These are phyloP conservation scores for Podila verticillata DNA, from an alignment of 192 early-diverging fungal species.

Conservation along the genomic window DNA sequence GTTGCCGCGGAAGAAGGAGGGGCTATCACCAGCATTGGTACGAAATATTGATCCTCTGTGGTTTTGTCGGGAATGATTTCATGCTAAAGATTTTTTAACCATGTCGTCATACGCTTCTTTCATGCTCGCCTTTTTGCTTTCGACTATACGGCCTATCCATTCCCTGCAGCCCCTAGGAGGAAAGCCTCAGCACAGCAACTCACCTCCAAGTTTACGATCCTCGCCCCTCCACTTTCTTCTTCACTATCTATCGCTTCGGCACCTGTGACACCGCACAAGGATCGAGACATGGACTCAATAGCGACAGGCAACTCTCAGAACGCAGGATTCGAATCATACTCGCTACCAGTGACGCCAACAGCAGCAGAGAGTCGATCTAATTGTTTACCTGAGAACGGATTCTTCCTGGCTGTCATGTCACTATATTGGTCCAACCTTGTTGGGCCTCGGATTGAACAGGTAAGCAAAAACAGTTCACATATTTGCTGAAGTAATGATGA, in stretches of 20 bases:
- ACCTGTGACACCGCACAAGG: conserved; percentile 32
- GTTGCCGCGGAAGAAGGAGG: conserved; percentile 41
- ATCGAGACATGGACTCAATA: conserved; percentile 21
- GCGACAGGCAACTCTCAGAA: conserved; percentile 12
- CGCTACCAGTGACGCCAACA: conserved; percentile 45
- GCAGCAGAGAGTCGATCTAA: conserved; percentile 35
- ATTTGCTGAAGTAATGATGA: conserved; percentile 29
- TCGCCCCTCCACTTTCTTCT: conserved; percentile 24
- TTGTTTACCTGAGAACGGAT: conserved; percentile 58
- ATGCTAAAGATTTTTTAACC: conserved; percentile 7
- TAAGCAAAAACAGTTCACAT: conserved; percentile 19
- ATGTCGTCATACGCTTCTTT: neutral
- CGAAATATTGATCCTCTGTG: neutral
- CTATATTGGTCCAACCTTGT: conserved; percentile 66
- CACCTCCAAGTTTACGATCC: conserved; percentile 46
- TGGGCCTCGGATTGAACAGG: conserved; percentile 61
- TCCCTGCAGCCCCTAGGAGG: conserved; percentile 22
- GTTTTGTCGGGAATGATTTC: neutral
- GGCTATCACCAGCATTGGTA: conserved; percentile 33
- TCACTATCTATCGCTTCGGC: conserved; percentile 37
- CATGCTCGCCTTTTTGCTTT: neutral
- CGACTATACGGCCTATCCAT: neutral
- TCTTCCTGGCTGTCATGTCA: conserved; percentile 61
- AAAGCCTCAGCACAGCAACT: conserved; percentile 46
- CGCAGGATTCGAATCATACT: conserved; percentile 37